Base-by-base conservation (phyloP, 2,329 filamentous ascomycete species). In the Cryphonectria carpinicola region DNA sequence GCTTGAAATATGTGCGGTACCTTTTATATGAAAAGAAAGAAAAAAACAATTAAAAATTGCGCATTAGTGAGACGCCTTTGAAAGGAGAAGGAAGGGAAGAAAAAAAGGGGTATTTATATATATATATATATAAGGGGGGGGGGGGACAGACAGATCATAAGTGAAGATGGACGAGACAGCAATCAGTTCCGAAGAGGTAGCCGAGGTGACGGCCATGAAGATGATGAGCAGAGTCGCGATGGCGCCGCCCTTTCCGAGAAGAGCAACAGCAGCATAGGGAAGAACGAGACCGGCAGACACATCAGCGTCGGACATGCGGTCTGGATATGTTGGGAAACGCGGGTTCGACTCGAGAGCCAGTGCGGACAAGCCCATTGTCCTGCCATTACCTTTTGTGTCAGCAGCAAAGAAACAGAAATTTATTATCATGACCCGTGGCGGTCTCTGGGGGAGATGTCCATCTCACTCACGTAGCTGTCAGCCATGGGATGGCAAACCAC, bases 401-500 rank as follows among this genome's bases (percentile, higher is more conserved):
- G 46, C 41, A 65, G 13, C 32, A 32, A 19, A 22, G 22, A 37
- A 22, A 17, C 0, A 19, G 35, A 35, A 19, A 17, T 0, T 0
- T 11, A 7, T 19, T 41, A 19, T 11, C 14, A 3, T n/a, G 19
- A 37, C 22, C 41, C 41, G 14, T 64, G 10, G 6, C 25, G 17
- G 43, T 39, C 4, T 32, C 32, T 32, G 3, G 8, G 10, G 37
- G 1, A 39, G 10, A 39, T 11, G 10, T 39, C 37, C 25, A 39
- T 32, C 5, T 39, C 2, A 65, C 63, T 52, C 43, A 65, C 63
- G 93, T 97, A 1, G 94, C 94, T 2, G 90, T 92, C 13, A 97
- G 85, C 92, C 93, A 97, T 0, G 95, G 95, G 67, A 98, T 97
- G 0, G 94, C 94, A 75, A 97, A 97, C 94, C 94, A 97, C 65